Percentiles rank a stretch among this genome's conserved stretches.
These are phyloP conservation scores for Annulohypoxylon bovei DNA, from an alignment of 495 filamentous ascomycete species.

Conservation along the genomic window DNA sequence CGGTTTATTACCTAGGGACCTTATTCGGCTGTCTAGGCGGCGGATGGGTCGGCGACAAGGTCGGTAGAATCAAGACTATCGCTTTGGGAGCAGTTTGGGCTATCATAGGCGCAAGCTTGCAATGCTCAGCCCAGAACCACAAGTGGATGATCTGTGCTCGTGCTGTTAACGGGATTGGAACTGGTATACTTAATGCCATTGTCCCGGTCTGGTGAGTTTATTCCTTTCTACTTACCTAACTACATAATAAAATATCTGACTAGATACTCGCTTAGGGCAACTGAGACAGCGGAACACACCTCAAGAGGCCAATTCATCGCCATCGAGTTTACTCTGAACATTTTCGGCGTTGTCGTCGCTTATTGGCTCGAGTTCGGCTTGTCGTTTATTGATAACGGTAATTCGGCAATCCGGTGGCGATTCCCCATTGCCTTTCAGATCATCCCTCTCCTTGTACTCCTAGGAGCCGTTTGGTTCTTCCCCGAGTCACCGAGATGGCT, in stretches of 20 bases:
- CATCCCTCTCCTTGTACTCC: conserved; percentile 66
- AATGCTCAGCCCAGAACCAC: conserved; percentile 70
- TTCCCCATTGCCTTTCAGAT: conserved; percentile 80
- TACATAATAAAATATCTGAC: conserved; percentile 11
- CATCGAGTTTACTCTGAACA: conserved; percentile 79
- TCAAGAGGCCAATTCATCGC: conserved; percentile 76
- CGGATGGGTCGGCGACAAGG: conserved; percentile 69
- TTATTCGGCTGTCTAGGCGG: conserved; percentile 68
- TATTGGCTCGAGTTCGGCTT: conserved; percentile 78
- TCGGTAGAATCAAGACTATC: conserved; percentile 71
- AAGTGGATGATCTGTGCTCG: conserved; percentile 79
- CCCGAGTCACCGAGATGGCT: conserved; percentile 75
- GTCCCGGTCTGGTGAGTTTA: conserved; percentile 68
- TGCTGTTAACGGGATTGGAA: conserved; percentile 74
- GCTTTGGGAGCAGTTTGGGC: conserved; percentile 65
- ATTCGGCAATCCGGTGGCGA: conserved; percentile 69
- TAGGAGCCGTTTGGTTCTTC: conserved; percentile 66
- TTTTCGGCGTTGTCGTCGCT: conserved; percentile 76
- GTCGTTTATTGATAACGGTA: conserved; percentile 63
- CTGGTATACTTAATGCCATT: conserved; percentile 76
- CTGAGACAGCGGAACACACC: conserved; percentile 73
- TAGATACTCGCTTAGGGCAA: conserved; percentile 51
- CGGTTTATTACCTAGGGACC: conserved; percentile 77
- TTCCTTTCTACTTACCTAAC: conserved; percentile 17
- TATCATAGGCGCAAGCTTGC: conserved; percentile 67